phyloP scores from a whole-genome alignment of 1,284 basidiomycete genomes.

The Polyporus tsugae region DNA sequence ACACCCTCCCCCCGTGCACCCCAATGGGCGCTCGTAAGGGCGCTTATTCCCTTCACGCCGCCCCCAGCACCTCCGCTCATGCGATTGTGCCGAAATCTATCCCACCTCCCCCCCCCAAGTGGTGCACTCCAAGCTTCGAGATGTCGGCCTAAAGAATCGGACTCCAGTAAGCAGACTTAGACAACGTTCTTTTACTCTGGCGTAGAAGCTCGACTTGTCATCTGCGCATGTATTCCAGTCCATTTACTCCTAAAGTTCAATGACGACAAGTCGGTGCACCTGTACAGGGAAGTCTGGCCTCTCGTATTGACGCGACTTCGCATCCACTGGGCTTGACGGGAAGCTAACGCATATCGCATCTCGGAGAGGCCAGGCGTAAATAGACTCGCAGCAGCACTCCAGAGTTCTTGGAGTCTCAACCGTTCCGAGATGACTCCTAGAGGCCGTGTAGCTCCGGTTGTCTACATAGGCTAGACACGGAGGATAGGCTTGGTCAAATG shows the following conservation, averaged over 20 bases:
- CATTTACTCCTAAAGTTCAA: not conserved
- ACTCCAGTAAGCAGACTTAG: not conserved
- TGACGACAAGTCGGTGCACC: not conserved
- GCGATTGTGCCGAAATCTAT: too few species aligned
- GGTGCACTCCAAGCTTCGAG: not conserved
- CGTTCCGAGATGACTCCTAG: not conserved
- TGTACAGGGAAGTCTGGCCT: not conserved
- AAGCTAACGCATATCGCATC: too few species aligned
- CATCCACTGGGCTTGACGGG: too few species aligned
- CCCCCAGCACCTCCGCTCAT: not conserved
- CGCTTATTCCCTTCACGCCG: not conserved
- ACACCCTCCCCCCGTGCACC: not conserved
- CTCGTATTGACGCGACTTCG: too few species aligned
- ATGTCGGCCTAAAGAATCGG: not conserved
- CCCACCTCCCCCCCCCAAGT: too few species aligned
- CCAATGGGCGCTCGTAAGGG: not conserved
- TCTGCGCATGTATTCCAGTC: not conserved
- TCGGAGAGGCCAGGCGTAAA: too few species aligned
- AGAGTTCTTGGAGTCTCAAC: not conserved
- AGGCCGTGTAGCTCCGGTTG: not conserved
- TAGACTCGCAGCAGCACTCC: not conserved
- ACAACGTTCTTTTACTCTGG: not conserved
- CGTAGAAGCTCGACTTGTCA: not conserved
- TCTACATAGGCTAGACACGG: too few species aligned
- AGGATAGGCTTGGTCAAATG: not conserved